Evolutionary conservation across 192 early-diverging fungal species (phyloP).

Genomic region (Umbelopsis isabellina): DNA sequence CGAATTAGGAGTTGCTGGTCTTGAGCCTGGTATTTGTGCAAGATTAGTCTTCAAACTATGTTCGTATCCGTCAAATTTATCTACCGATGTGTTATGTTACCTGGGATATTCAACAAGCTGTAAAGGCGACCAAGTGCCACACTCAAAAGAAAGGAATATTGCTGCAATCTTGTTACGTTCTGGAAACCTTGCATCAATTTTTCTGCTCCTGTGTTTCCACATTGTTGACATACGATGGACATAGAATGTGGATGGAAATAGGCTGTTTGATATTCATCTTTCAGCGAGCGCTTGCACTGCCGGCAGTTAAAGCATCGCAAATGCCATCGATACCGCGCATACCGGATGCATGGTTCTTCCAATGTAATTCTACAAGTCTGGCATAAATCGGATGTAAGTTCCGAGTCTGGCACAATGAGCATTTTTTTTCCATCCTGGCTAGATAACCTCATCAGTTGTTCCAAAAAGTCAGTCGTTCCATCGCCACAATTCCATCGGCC

Average conservation of each 20-base stretch:
- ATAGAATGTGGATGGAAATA: slow-evolving; percentile 22
- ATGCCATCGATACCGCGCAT: slow-evolving; percentile 79
- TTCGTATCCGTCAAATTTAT: too few relatives aligned
- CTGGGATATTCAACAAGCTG: slow-evolving; percentile 59
- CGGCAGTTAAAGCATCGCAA: slow-evolving; percentile 80
- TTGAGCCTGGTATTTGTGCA: background rate
- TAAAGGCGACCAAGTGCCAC: slow-evolving; percentile 85
- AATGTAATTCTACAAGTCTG: slow-evolving; percentile 73
- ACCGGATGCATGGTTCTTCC: slow-evolving; percentile 87
- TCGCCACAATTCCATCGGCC: slow-evolving; percentile 2
- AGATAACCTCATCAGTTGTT: slow-evolving; percentile 4
- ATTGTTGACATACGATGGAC: slow-evolving; percentile 23
- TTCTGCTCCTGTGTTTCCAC: slow-evolving; percentile 10
- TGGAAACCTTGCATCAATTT: slow-evolving; percentile 54
- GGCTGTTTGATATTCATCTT: slow-evolving; percentile 32
- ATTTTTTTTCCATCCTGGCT: slow-evolving; percentile 1
- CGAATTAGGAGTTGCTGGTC: background rate
- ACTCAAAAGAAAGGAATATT: slow-evolving; percentile 89
- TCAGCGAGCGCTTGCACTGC: slow-evolving; percentile 54
- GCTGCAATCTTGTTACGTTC: slow-evolving; percentile 83
- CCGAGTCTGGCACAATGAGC: slow-evolving; percentile 54
- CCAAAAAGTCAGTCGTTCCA: slow-evolving; percentile 10
- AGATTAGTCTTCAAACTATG: background rate
- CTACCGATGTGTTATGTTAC: slow-evolving; percentile 2
- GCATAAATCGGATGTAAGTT: slow-evolving; percentile 83